These are phyloP conservation scores for Psilocybe cubensis DNA, from an alignment of 768 basidiomycete genomes.

Conservation along the genomic window DNA sequence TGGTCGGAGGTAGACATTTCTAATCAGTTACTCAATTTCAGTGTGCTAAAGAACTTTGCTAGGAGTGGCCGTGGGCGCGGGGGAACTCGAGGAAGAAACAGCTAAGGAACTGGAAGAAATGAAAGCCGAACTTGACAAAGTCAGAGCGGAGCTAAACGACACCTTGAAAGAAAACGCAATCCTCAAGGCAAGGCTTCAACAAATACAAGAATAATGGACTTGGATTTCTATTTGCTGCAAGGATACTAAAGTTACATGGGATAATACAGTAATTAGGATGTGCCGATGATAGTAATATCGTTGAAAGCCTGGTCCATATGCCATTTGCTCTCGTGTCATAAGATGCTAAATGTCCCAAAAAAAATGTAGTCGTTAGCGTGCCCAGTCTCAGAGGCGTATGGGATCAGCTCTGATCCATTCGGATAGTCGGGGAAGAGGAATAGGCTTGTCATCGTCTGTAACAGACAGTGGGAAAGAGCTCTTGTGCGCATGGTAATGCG, in stretches of 20 bases:
- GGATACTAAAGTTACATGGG: neutral
- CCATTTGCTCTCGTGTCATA: constrained; percentile 11
- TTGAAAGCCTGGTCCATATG: constrained; percentile 12
- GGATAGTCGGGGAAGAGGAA: constrained; percentile 53
- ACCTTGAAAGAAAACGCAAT: constrained; percentile 57
- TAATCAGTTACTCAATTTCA: neutral
- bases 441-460: constrained; percentile 55
- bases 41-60: constrained; percentile 6
- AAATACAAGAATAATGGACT: neutral
- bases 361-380: no score
- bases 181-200: constrained; percentile 31
- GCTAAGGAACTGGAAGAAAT: constrained; percentile 48
- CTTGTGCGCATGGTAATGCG: constrained; percentile 17
- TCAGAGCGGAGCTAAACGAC: constrained; percentile 44
- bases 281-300: neutral
- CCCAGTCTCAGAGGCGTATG: neutral
- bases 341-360: constrained; percentile 6
- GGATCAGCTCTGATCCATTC: constrained; percentile 57
- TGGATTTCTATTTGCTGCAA: neutral
- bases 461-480: constrained; percentile 44
- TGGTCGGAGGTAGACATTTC: constrained; percentile 50
- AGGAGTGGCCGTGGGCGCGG: constrained; percentile 80
- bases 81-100: constrained; percentile 66
- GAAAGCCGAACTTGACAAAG: constrained; percentile 11
- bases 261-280: constrained; percentile 5